Conservation (phyloP, 2,329 filamentous ascomycete genomes). For the Dichotomopilus funicola region DNA sequence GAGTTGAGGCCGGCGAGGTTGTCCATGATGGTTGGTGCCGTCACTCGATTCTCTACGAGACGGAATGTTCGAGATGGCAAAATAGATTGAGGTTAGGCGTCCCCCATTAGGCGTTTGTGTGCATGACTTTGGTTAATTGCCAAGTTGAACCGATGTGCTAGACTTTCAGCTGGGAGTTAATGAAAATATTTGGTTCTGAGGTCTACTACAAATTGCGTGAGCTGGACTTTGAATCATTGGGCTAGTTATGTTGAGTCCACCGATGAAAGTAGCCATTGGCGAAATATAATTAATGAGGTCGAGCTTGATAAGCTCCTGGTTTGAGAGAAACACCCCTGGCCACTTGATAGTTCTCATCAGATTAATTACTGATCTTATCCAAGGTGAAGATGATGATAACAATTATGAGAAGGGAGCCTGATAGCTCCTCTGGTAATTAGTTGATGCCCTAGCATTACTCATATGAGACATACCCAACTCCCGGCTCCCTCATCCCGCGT, state of each 20-base stretch:
- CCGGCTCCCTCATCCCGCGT: no score
- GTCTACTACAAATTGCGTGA: not conserved
- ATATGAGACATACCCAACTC: no score
- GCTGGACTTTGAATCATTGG: not conserved
- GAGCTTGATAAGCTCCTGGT: no score
- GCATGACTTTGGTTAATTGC: not conserved
- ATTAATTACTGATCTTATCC: no score
- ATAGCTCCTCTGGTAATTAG: no score
- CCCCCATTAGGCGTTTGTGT: conserved; percentile 4
- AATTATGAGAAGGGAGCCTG: no score
- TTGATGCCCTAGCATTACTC: no score
- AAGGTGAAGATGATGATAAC: no score
- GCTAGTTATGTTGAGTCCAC: not conserved
- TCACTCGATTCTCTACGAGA: not conserved
- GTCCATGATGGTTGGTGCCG: no score
- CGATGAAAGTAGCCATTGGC: not conserved
- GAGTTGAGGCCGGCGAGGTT: no score
- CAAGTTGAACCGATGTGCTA: conserved; percentile 6
- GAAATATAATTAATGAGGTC: not conserved
- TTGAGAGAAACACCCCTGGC: no score
- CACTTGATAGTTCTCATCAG: no score
- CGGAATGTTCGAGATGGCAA: not conserved
- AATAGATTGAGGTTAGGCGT: conserved; percentile 7
- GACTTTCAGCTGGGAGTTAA: not conserved
- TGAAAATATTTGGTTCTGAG: not conserved